phyloP scores from a whole-genome alignment of 495 filamentous ascomycete genomes.

The Niebla homalea region DNA sequence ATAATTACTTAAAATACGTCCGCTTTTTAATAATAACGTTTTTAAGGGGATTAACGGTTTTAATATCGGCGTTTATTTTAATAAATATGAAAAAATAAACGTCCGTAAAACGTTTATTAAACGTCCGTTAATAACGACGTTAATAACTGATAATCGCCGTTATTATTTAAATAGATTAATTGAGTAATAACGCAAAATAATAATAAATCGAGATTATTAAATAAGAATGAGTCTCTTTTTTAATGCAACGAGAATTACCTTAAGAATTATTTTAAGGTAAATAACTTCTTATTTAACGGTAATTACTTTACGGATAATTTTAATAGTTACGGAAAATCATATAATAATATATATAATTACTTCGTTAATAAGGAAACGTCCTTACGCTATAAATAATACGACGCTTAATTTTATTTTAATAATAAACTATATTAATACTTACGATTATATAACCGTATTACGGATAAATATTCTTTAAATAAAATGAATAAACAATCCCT shows the following conservation, averaged over 20 bases:
- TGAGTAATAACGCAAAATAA: background rate
- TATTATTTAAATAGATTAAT: background rate
- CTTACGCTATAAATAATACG: background rate
- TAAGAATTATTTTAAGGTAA: background rate
- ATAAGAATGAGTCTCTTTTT: background rate
- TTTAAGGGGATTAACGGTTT: too few species aligned
- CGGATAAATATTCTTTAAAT: background rate
- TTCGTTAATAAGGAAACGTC: background rate
- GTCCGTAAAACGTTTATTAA: background rate
- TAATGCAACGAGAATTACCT: too few species aligned
- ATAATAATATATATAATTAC: background rate
- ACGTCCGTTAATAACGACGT: background rate
- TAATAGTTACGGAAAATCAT: background rate
- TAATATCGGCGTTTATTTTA: too few species aligned
- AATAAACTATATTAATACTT: background rate
- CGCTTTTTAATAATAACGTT: too few species aligned
- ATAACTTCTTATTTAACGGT: background rate
- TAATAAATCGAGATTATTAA: background rate
- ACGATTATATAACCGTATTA: background rate
- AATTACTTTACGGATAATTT: background rate
- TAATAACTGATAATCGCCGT: too few species aligned
- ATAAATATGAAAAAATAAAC: too few species aligned
- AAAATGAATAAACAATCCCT: background rate
- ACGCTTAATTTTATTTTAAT: background rate
- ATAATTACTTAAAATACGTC: too few species aligned